A percentile compares a stretch with the other conserved stretches of the same genome.
Conservation (phyloP, 2,329 filamentous ascomycete species). For the Cordyceps fumosorosea region DNA sequence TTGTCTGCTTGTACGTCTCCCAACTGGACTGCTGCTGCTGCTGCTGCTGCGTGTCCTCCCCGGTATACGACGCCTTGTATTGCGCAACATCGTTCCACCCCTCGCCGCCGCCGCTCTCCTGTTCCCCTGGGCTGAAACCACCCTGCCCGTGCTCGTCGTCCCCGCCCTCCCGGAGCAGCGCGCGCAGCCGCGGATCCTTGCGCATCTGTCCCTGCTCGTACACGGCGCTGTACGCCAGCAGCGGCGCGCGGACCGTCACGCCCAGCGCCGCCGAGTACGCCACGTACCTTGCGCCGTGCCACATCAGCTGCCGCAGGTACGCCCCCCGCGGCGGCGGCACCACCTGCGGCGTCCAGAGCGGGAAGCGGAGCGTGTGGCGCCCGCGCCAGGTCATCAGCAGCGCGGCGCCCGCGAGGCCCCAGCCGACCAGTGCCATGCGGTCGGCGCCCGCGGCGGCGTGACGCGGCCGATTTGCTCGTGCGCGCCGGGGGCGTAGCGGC, state of each 20-base stretch:
- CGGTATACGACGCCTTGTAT: not conserved
- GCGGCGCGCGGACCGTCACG: constrained; percentile 23
- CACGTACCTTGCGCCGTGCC: constrained; percentile 31
- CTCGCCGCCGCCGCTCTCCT: not conserved
- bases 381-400: constrained; percentile 21
- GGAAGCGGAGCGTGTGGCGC: constrained; percentile 32
- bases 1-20: constrained; percentile 2
- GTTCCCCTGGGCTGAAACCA: too few species aligned
- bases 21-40: constrained; percentile 15
- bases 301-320: constrained; percentile 21
- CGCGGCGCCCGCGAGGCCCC: constrained; percentile 22
- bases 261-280: constrained; percentile 25
- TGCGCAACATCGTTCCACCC: not conserved
- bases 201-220: not conserved
- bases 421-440: constrained; percentile 18
- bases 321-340: constrained; percentile 27
- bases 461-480: constrained; percentile 26
- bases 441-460: constrained; percentile 25
- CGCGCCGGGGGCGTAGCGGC: constrained; percentile 25
- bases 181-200: not conserved
- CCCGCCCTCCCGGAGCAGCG: not conserved
- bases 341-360: constrained; percentile 31
- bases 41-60: constrained; percentile 1
- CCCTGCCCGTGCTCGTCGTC: not conserved
- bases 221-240: constrained; percentile 24